phyloP scores from a whole-genome alignment of 2,329 filamentous ascomycete species.

The Fusarium sp. region DNA sequence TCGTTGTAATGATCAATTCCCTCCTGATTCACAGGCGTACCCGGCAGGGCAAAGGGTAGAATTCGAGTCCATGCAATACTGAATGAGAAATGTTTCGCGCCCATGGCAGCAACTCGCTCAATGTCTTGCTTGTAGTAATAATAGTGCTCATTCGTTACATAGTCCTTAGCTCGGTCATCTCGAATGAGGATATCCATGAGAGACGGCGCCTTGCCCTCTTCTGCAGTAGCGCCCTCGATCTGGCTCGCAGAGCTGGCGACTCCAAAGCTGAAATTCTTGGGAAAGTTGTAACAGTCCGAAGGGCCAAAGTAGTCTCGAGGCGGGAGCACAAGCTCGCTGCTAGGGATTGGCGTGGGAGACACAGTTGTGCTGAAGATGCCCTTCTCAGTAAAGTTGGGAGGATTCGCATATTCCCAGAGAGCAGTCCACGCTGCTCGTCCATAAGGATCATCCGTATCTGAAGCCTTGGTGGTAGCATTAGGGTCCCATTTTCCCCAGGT shows the following conservation, averaged over 20 bases:
- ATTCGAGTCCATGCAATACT: conserved; percentile 68
- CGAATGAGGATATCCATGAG: conserved; percentile 60
- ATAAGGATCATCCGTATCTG: conserved; percentile 51
- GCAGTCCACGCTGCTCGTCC: conserved; percentile 53
- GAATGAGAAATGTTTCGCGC: conserved; percentile 67
- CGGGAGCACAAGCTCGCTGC: conserved; percentile 68
- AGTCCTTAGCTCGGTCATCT: conserved; percentile 49
- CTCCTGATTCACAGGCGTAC: conserved; percentile 66
- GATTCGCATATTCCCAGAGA: conserved; percentile 54
- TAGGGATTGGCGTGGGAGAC: conserved; percentile 68
- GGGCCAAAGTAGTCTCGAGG: conserved; percentile 66
- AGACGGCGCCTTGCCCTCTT: conserved; percentile 61
- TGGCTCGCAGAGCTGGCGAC: conserved; percentile 64
- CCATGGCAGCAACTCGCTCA: conserved; percentile 66
- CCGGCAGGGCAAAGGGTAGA: conserved; percentile 65
- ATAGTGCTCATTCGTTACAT: conserved; percentile 66
- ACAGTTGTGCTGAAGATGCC: conserved; percentile 63
- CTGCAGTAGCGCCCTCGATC: conserved; percentile 62
- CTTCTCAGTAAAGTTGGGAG: conserved; percentile 54
- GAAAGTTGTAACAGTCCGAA: conserved; percentile 65
- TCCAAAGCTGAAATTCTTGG: conserved; percentile 63
- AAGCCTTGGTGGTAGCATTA: conserved; percentile 47
- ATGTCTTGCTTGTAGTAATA: conserved; percentile 72
- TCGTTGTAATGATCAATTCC: conserved; percentile 69
- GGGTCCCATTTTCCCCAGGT: conserved; percentile 57